Base-by-base conservation (phyloP, 352 stramenopile species). In the Globisporangium viniferum region DNA sequence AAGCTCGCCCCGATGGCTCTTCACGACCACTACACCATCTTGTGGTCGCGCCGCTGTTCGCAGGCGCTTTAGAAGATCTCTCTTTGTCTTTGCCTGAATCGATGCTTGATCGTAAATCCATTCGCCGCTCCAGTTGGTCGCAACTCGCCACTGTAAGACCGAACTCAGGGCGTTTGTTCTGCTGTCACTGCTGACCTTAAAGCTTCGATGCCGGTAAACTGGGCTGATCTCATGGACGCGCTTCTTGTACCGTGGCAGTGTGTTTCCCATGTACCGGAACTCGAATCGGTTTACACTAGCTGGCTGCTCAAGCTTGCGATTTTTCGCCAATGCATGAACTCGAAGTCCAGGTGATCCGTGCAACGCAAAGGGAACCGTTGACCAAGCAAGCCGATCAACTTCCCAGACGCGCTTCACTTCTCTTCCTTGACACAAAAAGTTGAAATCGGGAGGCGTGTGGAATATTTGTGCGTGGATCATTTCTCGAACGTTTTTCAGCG, bases 201-300 rank as follows among this genome's bases (percentile, higher is more conserved):
- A 89, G 6, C 62, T 57, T 7, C 64, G 62, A 60, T 89, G 80
- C 55, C 60, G 81, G 70, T 89, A 89, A 15, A 89, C 73, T 0
- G 82, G 82, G 18, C 71, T 81, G 44, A 91, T 78, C 20, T 88
- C 77, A 39, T 76, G 66, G 12, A 89, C 58, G 46, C 63, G 69
- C 58, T 89, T 87, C 66, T 91, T 91, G 74, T 91, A 89, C 2
- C 82, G 77, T n/a, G 66, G 72, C 18, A 91, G 67, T 18, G 61
- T 39, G 54, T 88, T 89, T 3, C 76, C 80, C 80, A 89, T 87
- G 73, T 88, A 87, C 6, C 75, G 73, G 64, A 87, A 91, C 54
- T 89, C 79, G 48, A 91, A 91, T 6, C 64, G 66, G 54, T 76
- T 89, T 8, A 9, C 8, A 1, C 61, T 48, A 31, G 49, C 31